Base-by-base conservation (phyloP, 139 green algal species). In the Diplosphaera chodatii region DNA sequence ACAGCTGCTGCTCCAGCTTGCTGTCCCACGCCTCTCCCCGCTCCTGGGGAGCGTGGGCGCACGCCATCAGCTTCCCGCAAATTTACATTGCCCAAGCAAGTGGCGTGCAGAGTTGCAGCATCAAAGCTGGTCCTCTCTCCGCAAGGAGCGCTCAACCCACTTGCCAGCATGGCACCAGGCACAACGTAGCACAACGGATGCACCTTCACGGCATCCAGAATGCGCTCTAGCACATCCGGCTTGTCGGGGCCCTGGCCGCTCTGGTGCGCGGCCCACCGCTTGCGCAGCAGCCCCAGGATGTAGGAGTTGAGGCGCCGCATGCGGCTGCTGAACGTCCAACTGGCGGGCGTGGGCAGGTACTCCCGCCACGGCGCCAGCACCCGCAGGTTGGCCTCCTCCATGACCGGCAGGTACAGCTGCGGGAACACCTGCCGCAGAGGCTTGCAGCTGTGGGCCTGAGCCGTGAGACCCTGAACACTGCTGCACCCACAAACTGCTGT, bases 341-440 rank as follows among this genome's bases (percentile, higher is more conserved):
- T 74, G 23, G 76, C 68, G 1, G 70, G 63, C 16, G 74, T 56
- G 10, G 79, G 91, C 30, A 96, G 71, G 66, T 90, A 92, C 72
- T 85, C 79, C 55, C 93, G 85, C 87, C 93, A 96, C 0, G 91
- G 89, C 15, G 78, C 83, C 77, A 98, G 79, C 72, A 91, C 85
- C 16, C 93, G 86, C 66, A 64, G 32, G 79, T 98, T 96, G 79
- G 77, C 85, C 82, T 98, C 93, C 70, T 93, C 89, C 93, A 98
- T 98, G 3, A 96, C 88, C 16, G 93, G 93, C 40, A 98, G 82
- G 77, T 97, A 98, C 68, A 97, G 82, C 71, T 88, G 66, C 1
- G 93, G 92, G 71, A 98, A 97, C 15, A 98, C 84, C 84, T 92
- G 84, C n/a, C 48, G 21, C 0, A n/a, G n/a, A n/a, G n/a, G n/a